phyloP scores from a whole-genome alignment of 2,329 filamentous ascomycete species.

The Fusarium mexicanum region DNA sequence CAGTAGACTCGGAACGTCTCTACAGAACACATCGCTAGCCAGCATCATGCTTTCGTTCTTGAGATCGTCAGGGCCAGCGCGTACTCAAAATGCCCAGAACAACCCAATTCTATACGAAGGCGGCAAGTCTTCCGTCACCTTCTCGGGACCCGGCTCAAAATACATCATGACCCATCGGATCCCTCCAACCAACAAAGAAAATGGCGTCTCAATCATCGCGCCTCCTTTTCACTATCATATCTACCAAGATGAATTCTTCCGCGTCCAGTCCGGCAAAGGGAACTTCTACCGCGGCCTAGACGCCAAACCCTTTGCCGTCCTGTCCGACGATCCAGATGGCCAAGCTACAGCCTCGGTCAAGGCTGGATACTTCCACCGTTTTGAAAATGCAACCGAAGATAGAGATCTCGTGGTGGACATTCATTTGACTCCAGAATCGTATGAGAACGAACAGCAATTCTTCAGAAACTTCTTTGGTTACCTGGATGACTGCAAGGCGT shows the following conservation, averaged over 20 bases:
- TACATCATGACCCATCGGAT: constrained; percentile 21
- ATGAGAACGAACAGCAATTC: constrained; percentile 2
- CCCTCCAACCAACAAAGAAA: neutral
- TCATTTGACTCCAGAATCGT: neutral
- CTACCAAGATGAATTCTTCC: constrained; percentile 8
- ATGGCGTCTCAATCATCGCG: neutral
- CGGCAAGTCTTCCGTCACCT: constrained; percentile 1
- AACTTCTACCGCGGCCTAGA: neutral
- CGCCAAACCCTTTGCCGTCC: neutral
- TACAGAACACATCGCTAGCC: too few relatives aligned
- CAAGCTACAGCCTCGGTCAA: neutral
- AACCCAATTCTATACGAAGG: constrained; percentile 1
- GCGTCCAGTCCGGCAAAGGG: neutral
- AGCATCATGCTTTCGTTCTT: neutral
- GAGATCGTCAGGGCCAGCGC: neutral
- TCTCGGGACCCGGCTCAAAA: neutral
- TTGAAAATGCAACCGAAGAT: neutral
- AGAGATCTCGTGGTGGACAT: constrained; percentile 1
- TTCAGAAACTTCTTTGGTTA: constrained; percentile 10
- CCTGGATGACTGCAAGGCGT: neutral
- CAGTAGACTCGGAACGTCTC: neutral
- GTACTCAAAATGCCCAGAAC: neutral
- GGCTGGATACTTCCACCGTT: constrained; percentile 10
- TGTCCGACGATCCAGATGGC: neutral
- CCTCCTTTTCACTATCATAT: constrained; percentile 10